phyloP scores from a whole-genome alignment of 73 alveolate genomes.

The Paraurostyla sp. region DNA sequence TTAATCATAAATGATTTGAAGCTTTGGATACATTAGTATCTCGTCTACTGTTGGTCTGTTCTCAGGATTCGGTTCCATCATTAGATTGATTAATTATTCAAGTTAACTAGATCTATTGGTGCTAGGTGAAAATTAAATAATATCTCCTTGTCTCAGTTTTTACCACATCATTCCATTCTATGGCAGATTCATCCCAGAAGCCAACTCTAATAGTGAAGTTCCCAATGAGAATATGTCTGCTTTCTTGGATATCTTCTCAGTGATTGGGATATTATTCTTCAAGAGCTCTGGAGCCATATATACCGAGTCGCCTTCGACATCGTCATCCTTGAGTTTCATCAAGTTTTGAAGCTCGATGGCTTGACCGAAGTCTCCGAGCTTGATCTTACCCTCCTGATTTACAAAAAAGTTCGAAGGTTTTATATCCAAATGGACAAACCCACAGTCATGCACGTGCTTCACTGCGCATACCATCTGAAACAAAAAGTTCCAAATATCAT shows the following conservation, averaged over 20 bases:
- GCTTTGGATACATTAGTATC: conserved; percentile 10
- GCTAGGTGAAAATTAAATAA: conserved; percentile 46
- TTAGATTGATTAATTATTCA: conserved; percentile 23
- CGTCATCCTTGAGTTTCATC: conserved; percentile 27
- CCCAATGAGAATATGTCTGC: conserved; percentile 54
- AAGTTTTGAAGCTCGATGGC: conserved; percentile 34
- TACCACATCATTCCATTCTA: conserved; percentile 47
- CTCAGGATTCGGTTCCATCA: conserved; percentile 60
- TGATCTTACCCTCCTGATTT: conserved; percentile 20
- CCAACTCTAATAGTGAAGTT: conserved; percentile 30
- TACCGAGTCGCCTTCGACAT: conserved; percentile 66
- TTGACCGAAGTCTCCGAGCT: conserved; percentile 68
- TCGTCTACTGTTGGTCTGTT: conserved; percentile 46
- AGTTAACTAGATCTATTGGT: conserved; percentile 35
- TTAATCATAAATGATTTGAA: not conserved
- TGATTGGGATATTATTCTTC: not conserved
- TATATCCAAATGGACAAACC: conserved; percentile 62
- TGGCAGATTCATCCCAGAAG: conserved; percentile 55
- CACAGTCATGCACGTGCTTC: conserved; percentile 49
- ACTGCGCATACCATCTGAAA: conserved; percentile 63
- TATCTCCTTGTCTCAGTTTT: conserved; percentile 37
- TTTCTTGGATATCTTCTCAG: conserved; percentile 15
- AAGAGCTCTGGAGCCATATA: conserved; percentile 73
- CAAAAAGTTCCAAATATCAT: conserved; percentile 17
- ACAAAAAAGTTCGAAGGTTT: conserved; percentile 71